These are phyloP conservation scores for Mucor circinelloides DNA, from an alignment of 371 early-diverging fungal species.

Conservation along the genomic window DNA sequence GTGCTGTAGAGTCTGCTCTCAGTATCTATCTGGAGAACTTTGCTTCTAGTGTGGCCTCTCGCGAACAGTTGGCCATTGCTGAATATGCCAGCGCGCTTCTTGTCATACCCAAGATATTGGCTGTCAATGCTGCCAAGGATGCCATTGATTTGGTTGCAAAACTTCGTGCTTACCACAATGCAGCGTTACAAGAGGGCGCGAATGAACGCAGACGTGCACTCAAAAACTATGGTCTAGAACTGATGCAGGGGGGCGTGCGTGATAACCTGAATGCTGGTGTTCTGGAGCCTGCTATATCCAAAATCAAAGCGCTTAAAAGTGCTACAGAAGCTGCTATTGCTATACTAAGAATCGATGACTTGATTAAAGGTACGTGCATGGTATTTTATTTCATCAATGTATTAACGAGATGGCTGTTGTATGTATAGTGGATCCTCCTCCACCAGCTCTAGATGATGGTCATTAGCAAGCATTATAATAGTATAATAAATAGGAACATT, in stretches of 20 bases:
- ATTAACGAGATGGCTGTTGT: not conserved
- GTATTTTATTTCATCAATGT: not conserved
- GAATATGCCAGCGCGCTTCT: conserved; percentile 97
- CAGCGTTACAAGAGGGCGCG: conserved; percentile 67
- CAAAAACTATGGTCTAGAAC: conserved; percentile 93
- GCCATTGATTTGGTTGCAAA: conserved; percentile 96
- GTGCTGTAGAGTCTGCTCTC: conserved; percentile 98
- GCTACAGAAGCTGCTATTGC: conserved; percentile 99
- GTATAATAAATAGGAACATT: not conserved
- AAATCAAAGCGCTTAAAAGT: conserved; percentile 97
- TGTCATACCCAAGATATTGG: conserved; percentile 97
- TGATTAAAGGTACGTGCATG: conserved; percentile 73
- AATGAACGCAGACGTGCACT: conserved; percentile 74
- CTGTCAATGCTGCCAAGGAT: conserved; percentile 99
- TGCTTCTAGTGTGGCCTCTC: conserved; percentile 83
- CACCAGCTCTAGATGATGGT: conserved; percentile 45
- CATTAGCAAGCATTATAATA: conserved; percentile 28
- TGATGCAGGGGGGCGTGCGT: conserved; percentile 92
- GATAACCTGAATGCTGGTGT: conserved; percentile 98
- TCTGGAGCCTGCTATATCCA: conserved; percentile 98
- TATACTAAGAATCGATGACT: conserved; percentile 98
- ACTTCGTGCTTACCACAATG: conserved; percentile 93
- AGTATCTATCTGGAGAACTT: conserved; percentile 98
- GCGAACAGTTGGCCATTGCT: conserved; percentile 97
- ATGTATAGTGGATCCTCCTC: not conserved